Percentiles rank a stretch among this genome's conserved stretches.
Conservation (phyloP, 192 early-diverging fungal genomes). For the Coemansia sp. region DNA sequence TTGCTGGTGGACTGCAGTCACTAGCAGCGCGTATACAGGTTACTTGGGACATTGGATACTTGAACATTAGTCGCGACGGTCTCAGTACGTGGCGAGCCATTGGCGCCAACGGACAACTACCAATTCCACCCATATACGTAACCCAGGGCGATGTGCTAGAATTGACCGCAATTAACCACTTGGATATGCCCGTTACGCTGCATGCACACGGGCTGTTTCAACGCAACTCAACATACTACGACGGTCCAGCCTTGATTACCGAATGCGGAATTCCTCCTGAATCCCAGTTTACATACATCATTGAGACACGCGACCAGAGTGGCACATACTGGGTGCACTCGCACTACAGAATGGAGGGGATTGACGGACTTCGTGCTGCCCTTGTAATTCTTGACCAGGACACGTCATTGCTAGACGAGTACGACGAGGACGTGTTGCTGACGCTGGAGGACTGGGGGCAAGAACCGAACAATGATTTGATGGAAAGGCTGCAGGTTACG, state of each 20-base stretch:
- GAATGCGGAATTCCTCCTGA: slow-evolving; percentile 74
- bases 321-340: slow-evolving; percentile 85
- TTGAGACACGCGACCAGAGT: slow-evolving; percentile 56
- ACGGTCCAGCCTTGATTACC: slow-evolving; percentile 65
- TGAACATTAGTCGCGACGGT: slow-evolving; percentile 63
- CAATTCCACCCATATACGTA: slow-evolving; percentile 44
- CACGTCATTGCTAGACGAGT: slow-evolving; percentile 38
- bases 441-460: slow-evolving; percentile 62
- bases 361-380: slow-evolving; percentile 73
- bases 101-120: slow-evolving; percentile 61
- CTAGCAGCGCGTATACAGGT: slow-evolving; percentile 25
- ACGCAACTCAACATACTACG: slow-evolving; percentile 61
- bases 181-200: slow-evolving; percentile 59
- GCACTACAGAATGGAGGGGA: slow-evolving; percentile 67
- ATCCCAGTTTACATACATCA: slow-evolving; percentile 61
- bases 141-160: slow-evolving; percentile 25
- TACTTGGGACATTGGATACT: slow-evolving; percentile 66
- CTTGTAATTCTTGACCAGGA: slow-evolving; percentile 61
- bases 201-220: slow-evolving; percentile 80
- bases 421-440: slow-evolving; percentile 64
- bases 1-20: background rate
- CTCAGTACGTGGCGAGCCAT: slow-evolving; percentile 58
- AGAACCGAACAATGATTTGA: slow-evolving; percentile 35
- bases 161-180: slow-evolving; percentile 50
- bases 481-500: slow-evolving; percentile 61